Evolutionary conservation across 2,329 filamentous ascomycete species (phyloP).

Genomic region (Incumbomyces delicatus): DNA sequence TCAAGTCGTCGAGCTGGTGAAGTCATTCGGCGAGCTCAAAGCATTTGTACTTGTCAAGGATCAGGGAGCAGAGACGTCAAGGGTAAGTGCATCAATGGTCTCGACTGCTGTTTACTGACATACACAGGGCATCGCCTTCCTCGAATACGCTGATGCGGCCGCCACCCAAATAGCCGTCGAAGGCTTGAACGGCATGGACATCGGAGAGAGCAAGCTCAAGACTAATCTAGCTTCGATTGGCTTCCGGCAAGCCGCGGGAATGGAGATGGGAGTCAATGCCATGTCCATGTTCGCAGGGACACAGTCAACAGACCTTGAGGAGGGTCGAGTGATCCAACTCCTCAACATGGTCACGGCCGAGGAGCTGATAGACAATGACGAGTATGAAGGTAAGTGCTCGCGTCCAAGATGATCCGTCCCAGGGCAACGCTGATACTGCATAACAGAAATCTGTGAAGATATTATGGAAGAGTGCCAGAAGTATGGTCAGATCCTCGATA

Average conservation of each 20-base stretch:
- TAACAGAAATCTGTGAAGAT: constrained; percentile 86
- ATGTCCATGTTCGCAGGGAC: constrained; percentile 97
- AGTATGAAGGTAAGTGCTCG: constrained; percentile 69
- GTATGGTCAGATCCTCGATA: constrained; percentile 71
- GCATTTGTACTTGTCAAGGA: constrained; percentile 88
- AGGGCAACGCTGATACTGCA: constrained; percentile 27
- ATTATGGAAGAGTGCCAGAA: constrained; percentile 88
- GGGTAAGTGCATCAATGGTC: constrained; percentile 47
- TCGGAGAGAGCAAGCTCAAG: constrained; percentile 76
- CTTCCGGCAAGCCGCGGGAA: constrained; percentile 78
- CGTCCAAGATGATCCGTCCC: constrained; percentile 2
- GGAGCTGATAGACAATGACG: constrained; percentile 84
- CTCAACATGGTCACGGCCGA: constrained; percentile 98
- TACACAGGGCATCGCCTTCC: constrained; percentile 82
- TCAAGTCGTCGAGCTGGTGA: constrained; percentile 80
- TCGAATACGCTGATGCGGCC: constrained; percentile 73
- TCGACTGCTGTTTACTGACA: constrained; percentile 15
- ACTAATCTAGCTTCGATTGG: constrained; percentile 86
- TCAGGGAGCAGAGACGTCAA: constrained; percentile 69
- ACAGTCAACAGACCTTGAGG: constrained; percentile 65
- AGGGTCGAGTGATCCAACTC: constrained; percentile 76
- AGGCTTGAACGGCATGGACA: constrained; percentile 83
- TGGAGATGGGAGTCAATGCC: constrained; percentile 93
- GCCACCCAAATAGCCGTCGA: constrained; percentile 78
- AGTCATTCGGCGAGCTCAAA: constrained; percentile 86